These are phyloP conservation scores for Paramecium tetraurelia DNA, from an alignment of 73 alveolate species.

Conservation along the genomic window DNA sequence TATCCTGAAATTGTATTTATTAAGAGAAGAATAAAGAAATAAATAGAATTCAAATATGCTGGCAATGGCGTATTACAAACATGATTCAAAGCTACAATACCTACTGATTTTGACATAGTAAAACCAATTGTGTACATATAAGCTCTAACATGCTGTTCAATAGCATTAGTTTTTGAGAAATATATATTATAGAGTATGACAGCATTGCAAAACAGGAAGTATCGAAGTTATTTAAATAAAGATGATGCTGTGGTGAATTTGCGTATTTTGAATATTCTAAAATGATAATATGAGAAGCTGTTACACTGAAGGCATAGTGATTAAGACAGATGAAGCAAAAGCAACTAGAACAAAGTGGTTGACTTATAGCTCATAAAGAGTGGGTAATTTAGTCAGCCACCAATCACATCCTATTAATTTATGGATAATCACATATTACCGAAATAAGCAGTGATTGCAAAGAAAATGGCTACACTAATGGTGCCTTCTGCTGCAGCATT, in stretches of 20 bases:
- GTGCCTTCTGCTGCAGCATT: constrained; percentile 51
- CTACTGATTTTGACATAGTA: not conserved
- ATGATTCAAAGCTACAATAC: not conserved
- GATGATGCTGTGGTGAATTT: not conserved
- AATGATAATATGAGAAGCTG: not conserved
- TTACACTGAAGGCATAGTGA: constrained; percentile 31
- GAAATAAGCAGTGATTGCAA: not conserved
- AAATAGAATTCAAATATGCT: not conserved
- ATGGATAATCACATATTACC: not conserved
- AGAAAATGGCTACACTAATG: not conserved
- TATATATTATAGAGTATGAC: not conserved
- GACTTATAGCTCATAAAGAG: not conserved
- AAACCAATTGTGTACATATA: not conserved
- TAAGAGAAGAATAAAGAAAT: not conserved
- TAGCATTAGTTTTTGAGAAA: not conserved
- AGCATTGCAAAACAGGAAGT: not conserved
- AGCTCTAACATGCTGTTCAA: not conserved
- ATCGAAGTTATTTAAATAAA: not conserved
- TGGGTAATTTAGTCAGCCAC: not conserved
- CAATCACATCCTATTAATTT: not conserved
- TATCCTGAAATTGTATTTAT: not conserved
- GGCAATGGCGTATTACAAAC: not conserved
- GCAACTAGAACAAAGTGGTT: not conserved
- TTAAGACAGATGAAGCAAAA: not conserved
- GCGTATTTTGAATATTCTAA: not conserved